phyloP scores from a whole-genome alignment of 257 asterid species.

The Solanum habrochaites region DNA sequence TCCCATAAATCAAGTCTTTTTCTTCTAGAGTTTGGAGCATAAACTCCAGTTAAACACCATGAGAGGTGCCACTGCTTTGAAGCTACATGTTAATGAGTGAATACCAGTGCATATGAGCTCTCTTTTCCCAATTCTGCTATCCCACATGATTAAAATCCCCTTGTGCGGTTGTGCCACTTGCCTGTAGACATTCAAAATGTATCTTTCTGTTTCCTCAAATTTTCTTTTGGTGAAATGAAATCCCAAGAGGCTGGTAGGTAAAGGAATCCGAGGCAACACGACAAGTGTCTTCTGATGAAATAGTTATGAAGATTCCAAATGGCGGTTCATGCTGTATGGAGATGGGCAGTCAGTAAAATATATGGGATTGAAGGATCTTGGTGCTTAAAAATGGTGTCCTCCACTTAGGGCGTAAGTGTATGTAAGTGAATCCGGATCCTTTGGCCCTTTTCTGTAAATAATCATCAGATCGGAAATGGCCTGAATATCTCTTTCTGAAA shows the following conservation, averaged over 20 bases:
- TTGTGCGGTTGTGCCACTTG: not conserved
- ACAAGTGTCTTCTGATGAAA: not conserved
- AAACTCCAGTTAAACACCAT: not conserved
- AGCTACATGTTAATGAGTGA: not conserved
- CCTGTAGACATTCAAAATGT: not conserved
- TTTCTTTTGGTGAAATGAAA: not conserved
- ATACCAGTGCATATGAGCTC: not conserved
- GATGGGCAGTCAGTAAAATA: not conserved
- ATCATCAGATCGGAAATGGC: not conserved
- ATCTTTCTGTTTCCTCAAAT: not conserved
- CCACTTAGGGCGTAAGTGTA: not conserved
- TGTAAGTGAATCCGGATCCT: not conserved
- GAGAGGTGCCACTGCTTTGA: not conserved
- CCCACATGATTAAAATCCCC: not conserved
- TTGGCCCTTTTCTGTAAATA: not conserved
- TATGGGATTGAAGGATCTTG: not conserved
- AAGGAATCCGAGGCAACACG: not conserved
- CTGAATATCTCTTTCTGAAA: not conserved
- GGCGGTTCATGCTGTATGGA: not conserved
- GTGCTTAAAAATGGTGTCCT: not conserved
- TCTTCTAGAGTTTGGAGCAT: not conserved
- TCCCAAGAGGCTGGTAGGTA: not conserved
- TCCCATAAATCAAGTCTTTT: not conserved
- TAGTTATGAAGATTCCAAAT: not conserved
- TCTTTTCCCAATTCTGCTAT: not conserved